Conservation (phyloP, 2,329 filamentous ascomycete species). For the Exophiala aquamarina region DNA sequence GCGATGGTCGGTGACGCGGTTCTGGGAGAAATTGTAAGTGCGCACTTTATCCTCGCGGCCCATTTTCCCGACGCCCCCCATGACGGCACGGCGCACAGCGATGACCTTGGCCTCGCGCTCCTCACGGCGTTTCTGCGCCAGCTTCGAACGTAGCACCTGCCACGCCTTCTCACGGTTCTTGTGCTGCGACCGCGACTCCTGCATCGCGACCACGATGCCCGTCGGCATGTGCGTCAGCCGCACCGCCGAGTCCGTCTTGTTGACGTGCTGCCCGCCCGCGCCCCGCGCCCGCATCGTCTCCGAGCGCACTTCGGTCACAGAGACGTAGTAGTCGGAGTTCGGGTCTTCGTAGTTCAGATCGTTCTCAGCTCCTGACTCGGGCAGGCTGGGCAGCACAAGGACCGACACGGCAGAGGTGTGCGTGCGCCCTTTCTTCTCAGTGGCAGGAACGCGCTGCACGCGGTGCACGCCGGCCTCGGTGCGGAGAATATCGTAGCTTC, state of each 20-base stretch:
- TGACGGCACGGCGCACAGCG: slow-evolving; percentile 71
- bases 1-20: slow-evolving; percentile 85
- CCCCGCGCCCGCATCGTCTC: slow-evolving; percentile 92
- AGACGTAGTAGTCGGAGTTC: slow-evolving; percentile 86
- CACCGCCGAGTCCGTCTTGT: slow-evolving; percentile 95
- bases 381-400: slow-evolving; percentile 84
- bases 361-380: slow-evolving; percentile 50
- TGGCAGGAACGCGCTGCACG: slow-evolving; percentile 89
- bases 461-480: slow-evolving; percentile 92
- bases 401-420: slow-evolving; percentile 93
- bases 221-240: slow-evolving; percentile 89
- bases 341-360: slow-evolving; percentile 74
- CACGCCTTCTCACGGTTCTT: slow-evolving; percentile 87
- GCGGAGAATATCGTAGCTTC: slow-evolving; percentile 78
- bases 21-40: slow-evolving; percentile 80
- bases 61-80: slow-evolving; percentile 74
- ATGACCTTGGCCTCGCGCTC: slow-evolving; percentile 79
- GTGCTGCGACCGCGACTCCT: slow-evolving; percentile 87
- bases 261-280: slow-evolving; percentile 95
- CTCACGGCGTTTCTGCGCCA: slow-evolving; percentile 78
- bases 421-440: slow-evolving; percentile 85
- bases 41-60: slow-evolving; percentile 91
- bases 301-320: slow-evolving; percentile 74
- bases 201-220: slow-evolving; percentile 83
- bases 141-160: slow-evolving; percentile 75